Base-by-base conservation (phyloP, 1,284 basidiomycete species). In the Polyporus tsugae region DNA sequence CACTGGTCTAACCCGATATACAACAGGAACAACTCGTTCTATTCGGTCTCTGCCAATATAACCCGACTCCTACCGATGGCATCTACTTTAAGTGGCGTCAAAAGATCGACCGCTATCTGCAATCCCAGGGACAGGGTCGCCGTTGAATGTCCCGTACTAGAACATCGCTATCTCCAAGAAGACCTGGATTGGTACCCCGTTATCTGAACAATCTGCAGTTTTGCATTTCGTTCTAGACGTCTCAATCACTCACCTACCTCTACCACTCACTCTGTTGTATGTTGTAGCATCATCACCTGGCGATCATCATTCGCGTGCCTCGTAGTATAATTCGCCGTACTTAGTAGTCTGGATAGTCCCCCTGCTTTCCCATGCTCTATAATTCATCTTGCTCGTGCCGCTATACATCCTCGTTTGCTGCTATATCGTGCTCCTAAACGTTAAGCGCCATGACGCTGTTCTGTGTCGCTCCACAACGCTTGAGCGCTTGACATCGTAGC, bases 1-100 rank as follows among this genome's bases (percentile, higher is more conserved):
- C 44, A 35, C 52, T 9, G 13, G 6, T 58, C 64, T 62, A 58
- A 69, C 67, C 13, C 39, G 1, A 4, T 6, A 2, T 9, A 33
- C 33, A 19, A 39, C 85, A 91, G 70, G 90, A 93, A 78, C 92
- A 94, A 75, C 85, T 94, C 39, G 89, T 92, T 36, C 80, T 94
- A 62, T 94, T 92, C 69, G 90, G 91, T 75, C 82, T 93, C 41
- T 94, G 92, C 78, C 83, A 85, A 75, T 94, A 93, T 69, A 82
- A 83, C 36, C 92, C 92, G 7, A 85, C 84, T 33, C 83, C 83
- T 2, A 77, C 81, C 19, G 87, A 90, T 71, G 91, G 91, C 2
- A 89, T 91, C 66, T 94, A 94, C 75, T 77, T 81, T 62, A 88
- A 85, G 68, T 94, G 92, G 92, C 84, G 86, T 60, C 77, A 78